Conservation (phyloP, 1,284 basidiomycete genomes). For the Exobasidium cylindrosporum region DNA sequence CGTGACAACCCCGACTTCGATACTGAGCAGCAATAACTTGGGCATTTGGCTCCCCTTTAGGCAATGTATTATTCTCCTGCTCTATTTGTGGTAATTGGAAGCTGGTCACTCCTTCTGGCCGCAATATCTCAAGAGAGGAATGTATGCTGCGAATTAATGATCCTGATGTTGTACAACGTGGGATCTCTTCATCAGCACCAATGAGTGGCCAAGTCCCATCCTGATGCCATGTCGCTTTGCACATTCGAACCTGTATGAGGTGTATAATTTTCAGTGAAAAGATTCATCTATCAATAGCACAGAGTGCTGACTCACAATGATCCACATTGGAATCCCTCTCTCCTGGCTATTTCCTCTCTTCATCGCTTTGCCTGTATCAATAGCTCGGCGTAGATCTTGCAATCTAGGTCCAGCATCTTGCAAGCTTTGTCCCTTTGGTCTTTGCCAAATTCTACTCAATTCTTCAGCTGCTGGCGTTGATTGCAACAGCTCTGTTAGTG, state of each 20-base stretch:
- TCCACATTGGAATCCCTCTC: slow-evolving; percentile 10
- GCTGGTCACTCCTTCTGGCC: not conserved
- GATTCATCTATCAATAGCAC: not conserved
- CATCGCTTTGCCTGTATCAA: not conserved
- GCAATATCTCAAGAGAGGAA: not conserved
- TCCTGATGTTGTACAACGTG: not conserved
- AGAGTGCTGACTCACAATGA: slow-evolving; percentile 2
- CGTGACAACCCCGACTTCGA: not conserved
- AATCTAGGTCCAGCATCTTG: not conserved
- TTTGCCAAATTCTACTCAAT: not conserved
- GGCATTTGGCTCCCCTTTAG: not conserved
- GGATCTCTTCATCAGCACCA: not conserved
- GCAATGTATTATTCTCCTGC: not conserved
- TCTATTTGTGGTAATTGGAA: not conserved
- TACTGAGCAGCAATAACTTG: not conserved
- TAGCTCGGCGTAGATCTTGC: not conserved
- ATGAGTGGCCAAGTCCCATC: slow-evolving; percentile 12
- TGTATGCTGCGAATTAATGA: not conserved
- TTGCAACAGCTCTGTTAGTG: not conserved
- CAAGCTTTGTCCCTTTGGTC: not conserved
- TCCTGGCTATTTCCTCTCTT: not conserved
- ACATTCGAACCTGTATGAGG: not conserved
- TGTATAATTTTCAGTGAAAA: not conserved
- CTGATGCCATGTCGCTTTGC: slow-evolving; percentile 11
- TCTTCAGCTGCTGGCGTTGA: slow-evolving; percentile 3